Evolutionary conservation across 345 rosid species (phyloP), one percentile per base, ranked within the genome.

Genomic region (Noccaea caerulescens): DNA sequence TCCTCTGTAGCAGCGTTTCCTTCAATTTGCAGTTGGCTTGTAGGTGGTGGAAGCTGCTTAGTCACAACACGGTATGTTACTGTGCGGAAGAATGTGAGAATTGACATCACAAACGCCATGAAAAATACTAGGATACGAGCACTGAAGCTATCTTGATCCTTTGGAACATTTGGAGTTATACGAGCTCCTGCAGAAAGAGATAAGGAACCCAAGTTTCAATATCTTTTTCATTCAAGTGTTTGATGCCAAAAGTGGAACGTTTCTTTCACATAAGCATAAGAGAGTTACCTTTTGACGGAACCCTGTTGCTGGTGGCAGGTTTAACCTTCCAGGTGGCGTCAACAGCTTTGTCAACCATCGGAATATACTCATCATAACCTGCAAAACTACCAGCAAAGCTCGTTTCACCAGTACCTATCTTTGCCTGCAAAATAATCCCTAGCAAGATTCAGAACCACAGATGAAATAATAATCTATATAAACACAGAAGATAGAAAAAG

Each of bases 321-420:
- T 83, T 89, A 75, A 85, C 89, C 83, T 85, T 88, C 92, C 97
- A 95, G 72, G 82, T 80, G 63, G 96, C 82, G 79, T 92, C 92
- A 69, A 95, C 99, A 58, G 91, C 89, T 82, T 92, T 95, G 80
- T 92, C 99, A 68, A 95, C 96, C 96, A 95, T 89, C 7, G 98
- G 99, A 49, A 95, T 92, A 70, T 89, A 95, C 79, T 92, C 99
- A 87, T 95, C 99, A 72, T 92, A 92, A 53, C 99, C 99, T 16
- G 92, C 76, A 83, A 88, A 94, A 59, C 67, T 81, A 72, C 82
- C 82, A 23, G 84, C 83, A 74, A 80, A 82, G 78, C 84, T 77
- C 41, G 88, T 76, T 75, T 84, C 93, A 39, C 93, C 95, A 76
- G 68, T 67, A 2, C 68, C 72, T 3, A 68, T 72, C 84, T 88